phyloP scores from a whole-genome alignment of 2,329 filamentous ascomycete genomes.

The Pezicula rhizophila region DNA sequence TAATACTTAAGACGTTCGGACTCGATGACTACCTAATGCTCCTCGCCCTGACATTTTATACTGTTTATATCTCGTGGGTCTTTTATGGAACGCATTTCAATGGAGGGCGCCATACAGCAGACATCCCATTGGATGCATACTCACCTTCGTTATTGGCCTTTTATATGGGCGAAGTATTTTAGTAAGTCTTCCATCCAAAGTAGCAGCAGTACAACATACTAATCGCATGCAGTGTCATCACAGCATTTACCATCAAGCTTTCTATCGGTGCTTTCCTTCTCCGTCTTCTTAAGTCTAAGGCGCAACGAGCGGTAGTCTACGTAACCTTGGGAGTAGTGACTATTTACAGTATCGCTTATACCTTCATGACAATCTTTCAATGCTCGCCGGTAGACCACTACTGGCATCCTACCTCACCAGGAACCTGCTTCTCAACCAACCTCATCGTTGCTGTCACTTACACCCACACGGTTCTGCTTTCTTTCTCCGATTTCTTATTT shows the following conservation, averaged over 20 bases:
- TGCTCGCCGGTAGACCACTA: not conserved
- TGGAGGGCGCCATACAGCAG: not conserved
- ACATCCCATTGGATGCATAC: not conserved
- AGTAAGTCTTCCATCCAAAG: not conserved
- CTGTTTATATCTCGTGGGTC: not conserved
- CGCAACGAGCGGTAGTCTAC: not conserved
- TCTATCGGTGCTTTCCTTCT: conserved; percentile 2
- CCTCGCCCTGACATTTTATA: not conserved
- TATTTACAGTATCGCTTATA: not conserved
- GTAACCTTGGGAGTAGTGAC: not conserved
- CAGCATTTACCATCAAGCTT: not conserved
- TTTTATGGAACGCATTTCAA: not conserved
- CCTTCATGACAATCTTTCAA: conserved; percentile 1
- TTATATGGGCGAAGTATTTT: conserved; percentile 4
- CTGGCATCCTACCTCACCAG: not conserved
- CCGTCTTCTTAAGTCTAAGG: not conserved
- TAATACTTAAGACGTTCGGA: not conserved
- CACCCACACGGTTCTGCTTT: not conserved
- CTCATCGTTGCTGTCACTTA: not conserved
- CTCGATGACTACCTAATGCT: conserved; percentile 2
- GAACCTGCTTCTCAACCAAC: not conserved
- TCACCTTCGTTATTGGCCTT: not conserved
- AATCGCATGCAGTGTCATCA: not conserved
- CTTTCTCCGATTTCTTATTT: conserved; percentile 1
- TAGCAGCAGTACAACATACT: not conserved